These are phyloP conservation scores for Tylopilus sp. DNA, from an alignment of 1,284 basidiomycete species.

Conservation along the genomic window DNA sequence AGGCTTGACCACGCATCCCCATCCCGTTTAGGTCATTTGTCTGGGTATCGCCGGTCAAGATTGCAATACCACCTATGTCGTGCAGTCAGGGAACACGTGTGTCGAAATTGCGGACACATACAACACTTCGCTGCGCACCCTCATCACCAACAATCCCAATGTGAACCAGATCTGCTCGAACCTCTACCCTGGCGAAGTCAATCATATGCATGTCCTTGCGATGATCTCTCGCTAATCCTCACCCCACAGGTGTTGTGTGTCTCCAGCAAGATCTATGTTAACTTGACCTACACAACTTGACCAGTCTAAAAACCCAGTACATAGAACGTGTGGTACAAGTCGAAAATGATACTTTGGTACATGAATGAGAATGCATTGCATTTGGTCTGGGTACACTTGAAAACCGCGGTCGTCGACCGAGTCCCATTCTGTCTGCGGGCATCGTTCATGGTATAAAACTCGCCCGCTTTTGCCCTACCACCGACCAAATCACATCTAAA, in stretches of 20 bases:
- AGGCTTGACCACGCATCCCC: neutral
- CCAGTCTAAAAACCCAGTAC: neutral
- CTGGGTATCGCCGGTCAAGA: conserved; percentile 43
- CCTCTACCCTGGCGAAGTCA: conserved; percentile 42
- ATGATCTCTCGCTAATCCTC: neutral
- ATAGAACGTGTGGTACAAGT: neutral
- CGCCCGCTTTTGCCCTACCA: neutral
- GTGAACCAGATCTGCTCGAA: conserved; percentile 46
- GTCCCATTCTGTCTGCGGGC: neutral
- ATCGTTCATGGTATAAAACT: neutral
- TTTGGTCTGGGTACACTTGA: neutral
- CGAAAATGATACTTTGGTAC: neutral
- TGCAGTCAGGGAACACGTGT: conserved; percentile 42
- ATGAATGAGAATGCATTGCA: neutral
- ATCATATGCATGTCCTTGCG: neutral
- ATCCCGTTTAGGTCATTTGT: conserved; percentile 36
- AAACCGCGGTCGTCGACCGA: neutral
- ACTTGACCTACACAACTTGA: conserved; percentile 14
- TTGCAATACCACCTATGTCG: conserved; percentile 40
- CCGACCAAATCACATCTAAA: neutral
- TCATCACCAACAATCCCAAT: conserved; percentile 55
- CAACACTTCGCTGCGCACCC: conserved; percentile 38
- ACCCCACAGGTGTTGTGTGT: conserved; percentile 26
- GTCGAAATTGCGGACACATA: conserved; percentile 34
- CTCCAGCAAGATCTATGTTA: conserved; percentile 23